Evolutionary conservation across 2,329 filamentous ascomycete genomes (phyloP).

Genomic region (Calcarisporium arbuscula): DNA sequence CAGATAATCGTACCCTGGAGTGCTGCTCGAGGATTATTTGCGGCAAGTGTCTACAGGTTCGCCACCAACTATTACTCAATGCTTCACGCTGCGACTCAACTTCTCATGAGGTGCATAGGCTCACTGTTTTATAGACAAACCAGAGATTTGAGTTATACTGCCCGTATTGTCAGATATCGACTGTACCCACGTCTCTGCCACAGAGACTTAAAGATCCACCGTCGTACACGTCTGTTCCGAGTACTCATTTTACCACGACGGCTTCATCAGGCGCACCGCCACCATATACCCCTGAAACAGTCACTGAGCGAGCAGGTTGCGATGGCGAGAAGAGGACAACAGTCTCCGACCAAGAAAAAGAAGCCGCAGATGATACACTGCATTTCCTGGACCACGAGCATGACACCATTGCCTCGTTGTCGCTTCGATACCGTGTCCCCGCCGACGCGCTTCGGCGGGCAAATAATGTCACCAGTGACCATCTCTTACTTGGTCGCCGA

Average conservation of each 20-base stretch:
- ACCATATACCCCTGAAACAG: conserved; percentile 24
- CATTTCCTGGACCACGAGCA: conserved; percentile 68
- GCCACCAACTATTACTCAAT: too few relatives aligned
- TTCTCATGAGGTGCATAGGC: too few relatives aligned
- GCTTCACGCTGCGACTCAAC: too few relatives aligned
- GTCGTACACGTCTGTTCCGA: conserved; percentile 44
- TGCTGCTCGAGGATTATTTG: conserved; percentile 71
- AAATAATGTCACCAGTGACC: conserved; percentile 67
- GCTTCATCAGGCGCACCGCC: conserved; percentile 23
- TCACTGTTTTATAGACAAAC: conserved; percentile 52
- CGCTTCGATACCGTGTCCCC: conserved; percentile 66
- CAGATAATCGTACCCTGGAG: conserved; percentile 53
- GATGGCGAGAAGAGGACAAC: conserved; percentile 19
- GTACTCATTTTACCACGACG: conserved; percentile 10
- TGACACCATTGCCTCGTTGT: conserved; percentile 63
- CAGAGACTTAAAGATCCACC: conserved; percentile 65
- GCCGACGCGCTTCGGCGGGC: conserved; percentile 52
- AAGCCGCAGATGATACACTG: conserved; percentile 54
- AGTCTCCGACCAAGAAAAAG: conserved; percentile 23
- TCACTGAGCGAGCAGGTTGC: not conserved
- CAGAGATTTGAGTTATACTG: conserved; percentile 59
- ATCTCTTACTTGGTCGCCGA: conserved; percentile 61
- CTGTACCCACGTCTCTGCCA: conserved; percentile 46
- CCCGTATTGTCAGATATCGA: conserved; percentile 72
- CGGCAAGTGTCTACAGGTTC: conserved; percentile 58